Conservation (phyloP, 257 asterid species). For the Solanum pennellii region DNA sequence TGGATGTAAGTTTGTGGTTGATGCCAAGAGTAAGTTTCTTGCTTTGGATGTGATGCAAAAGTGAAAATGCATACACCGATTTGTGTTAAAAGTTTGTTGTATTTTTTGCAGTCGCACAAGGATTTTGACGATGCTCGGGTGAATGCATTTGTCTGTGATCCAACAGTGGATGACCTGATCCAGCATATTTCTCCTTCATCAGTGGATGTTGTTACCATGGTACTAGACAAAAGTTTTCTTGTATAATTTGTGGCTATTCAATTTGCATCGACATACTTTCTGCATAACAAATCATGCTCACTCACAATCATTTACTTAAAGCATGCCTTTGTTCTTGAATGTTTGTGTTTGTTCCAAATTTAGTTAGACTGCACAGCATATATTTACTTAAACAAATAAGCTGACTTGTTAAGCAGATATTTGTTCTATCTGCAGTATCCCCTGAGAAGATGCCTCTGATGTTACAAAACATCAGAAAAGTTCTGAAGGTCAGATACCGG, state of each 20-base stretch:
- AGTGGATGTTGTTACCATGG: conserved; percentile 90
- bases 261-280: background rate
- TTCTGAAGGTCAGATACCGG: conserved; percentile 54
- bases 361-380: background rate
- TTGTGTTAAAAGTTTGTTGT: background rate
- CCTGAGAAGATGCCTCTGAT: conserved; percentile 82
- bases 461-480: conserved; percentile 63
- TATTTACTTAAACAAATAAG: conserved; percentile 10
- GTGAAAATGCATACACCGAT: background rate
- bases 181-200: conserved; percentile 71
- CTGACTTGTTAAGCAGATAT: conserved; percentile 78
- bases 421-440: conserved; percentile 96
- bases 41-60: background rate
- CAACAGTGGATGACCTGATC: conserved; percentile 58
- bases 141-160: conserved; percentile 86
- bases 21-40: background rate
- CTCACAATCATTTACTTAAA: background rate
- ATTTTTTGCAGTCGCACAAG: conserved; percentile 59
- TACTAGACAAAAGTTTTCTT: conserved; percentile 18
- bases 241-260: background rate
- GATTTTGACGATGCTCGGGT: conserved; percentile 61
- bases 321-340: background rate
- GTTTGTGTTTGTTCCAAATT: background rate
- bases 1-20: background rate
- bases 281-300: background rate